Evolutionary conservation across 2,329 filamentous ascomycete species (phyloP).

Genomic region (Parafenestella ontariensis): DNA sequence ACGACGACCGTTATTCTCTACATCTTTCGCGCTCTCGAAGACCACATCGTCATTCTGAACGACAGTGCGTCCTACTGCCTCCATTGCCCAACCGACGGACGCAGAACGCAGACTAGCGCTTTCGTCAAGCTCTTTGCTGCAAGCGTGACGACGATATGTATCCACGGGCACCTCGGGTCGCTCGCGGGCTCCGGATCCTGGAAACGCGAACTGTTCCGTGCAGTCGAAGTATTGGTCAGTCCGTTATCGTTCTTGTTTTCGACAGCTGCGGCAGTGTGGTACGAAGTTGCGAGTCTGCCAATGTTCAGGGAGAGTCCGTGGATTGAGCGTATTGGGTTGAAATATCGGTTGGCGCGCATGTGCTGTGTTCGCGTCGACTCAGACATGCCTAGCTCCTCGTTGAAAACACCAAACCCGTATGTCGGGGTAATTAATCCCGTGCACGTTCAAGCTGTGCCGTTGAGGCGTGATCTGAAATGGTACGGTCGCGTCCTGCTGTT

Average conservation of each 20-base stretch:
- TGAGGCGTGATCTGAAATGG: slow-evolving; percentile 1
- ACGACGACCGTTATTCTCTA: background rate
- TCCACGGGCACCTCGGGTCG: slow-evolving; percentile 4
- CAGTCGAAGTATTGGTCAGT: background rate
- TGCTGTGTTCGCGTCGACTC: background rate
- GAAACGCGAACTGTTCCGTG: slow-evolving; percentile 2
- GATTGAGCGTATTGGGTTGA: background rate
- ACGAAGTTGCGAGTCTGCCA: background rate
- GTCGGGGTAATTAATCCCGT: background rate
- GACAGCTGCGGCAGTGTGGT: background rate
- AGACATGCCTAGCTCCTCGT: background rate
- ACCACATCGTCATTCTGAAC: background rate
- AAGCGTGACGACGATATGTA: slow-evolving; percentile 4
- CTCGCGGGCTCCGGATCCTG: slow-evolving; percentile 4
- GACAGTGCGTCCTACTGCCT: slow-evolving; percentile 53
- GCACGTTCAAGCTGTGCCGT: background rate
- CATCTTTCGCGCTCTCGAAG: background rate
- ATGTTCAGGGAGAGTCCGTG: background rate
- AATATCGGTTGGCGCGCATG: slow-evolving; percentile 1
- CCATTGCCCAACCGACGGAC: slow-evolving; percentile 1
- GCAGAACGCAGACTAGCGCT: slow-evolving; percentile 3
- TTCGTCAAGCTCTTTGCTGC: slow-evolving; percentile 8
- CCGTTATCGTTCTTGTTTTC: background rate
- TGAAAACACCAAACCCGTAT: background rate
- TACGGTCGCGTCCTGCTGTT: background rate